A percentile compares a stretch with the other conserved stretches of the same genome.
Evolutionary conservation across 2,329 filamentous ascomycete genomes (phyloP).

Genomic region (Lomentospora prolificans): DNA sequence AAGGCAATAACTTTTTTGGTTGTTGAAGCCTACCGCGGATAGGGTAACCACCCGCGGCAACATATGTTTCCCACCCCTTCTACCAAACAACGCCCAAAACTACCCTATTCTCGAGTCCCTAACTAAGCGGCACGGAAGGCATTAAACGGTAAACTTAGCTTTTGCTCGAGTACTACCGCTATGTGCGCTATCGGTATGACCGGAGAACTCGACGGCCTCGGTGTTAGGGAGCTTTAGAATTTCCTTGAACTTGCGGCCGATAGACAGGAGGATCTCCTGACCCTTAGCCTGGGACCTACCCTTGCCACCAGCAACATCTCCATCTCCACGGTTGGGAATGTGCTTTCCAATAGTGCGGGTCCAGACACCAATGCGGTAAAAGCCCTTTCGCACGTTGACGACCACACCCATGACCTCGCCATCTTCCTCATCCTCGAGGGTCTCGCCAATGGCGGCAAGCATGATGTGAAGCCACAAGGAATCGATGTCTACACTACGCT

Average conservation of each 20-base stretch:
- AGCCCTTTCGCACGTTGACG: slow-evolving; percentile 96
- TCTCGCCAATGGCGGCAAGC: slow-evolving; percentile 94
- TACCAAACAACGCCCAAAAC: neutral
- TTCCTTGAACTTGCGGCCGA: slow-evolving; percentile 88
- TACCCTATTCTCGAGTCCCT: neutral
- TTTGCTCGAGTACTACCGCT: slow-evolving; percentile 90
- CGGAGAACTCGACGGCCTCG: slow-evolving; percentile 87
- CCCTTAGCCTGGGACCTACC: slow-evolving; percentile 72
- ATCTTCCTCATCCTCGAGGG: slow-evolving; percentile 86
- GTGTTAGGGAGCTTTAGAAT: slow-evolving; percentile 67
- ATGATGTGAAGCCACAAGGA: slow-evolving; percentile 95
- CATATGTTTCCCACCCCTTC: neutral
- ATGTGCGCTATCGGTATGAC: slow-evolving; percentile 89
- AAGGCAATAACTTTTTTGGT: neutral
- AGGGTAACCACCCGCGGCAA: neutral
- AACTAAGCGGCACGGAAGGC: neutral
- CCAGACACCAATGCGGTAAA: slow-evolving; percentile 97
- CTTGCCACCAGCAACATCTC: slow-evolving; percentile 65
- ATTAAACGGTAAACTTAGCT: slow-evolving; percentile 80
- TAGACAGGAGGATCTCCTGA: slow-evolving; percentile 71
- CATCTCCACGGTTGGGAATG: slow-evolving; percentile 65
- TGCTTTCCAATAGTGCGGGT: slow-evolving; percentile 86
- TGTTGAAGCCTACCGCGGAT: neutral
- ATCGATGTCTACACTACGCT: slow-evolving; percentile 83
- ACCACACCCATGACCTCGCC: slow-evolving; percentile 99